Conservation (phyloP, 1,284 basidiomycete genomes). For the Naganishia sp. region DNA sequence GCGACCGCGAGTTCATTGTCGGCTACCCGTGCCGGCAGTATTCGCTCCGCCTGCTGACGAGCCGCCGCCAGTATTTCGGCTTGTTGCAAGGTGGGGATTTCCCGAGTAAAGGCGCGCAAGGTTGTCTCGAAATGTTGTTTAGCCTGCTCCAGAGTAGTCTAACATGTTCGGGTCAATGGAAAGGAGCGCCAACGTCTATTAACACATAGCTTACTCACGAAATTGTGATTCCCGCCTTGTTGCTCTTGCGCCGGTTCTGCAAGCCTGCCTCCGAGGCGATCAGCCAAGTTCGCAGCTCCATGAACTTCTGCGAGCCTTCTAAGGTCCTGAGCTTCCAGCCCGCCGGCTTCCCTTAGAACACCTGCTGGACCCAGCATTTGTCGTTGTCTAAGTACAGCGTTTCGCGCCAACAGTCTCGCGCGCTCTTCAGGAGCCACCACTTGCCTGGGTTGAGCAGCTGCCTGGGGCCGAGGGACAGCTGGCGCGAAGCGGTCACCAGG, state of each 20-base stretch:
- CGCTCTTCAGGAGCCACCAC: no score
- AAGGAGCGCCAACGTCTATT: neutral
- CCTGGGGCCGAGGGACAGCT: no score
- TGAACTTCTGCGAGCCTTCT: neutral
- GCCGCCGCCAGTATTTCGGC: neutral
- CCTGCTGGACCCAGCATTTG: neutral
- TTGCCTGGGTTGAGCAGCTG: no score
- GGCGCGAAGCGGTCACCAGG: no score
- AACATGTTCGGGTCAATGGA: neutral
- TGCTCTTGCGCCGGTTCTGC: neutral
- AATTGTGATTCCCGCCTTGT: neutral
- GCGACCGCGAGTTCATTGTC: constrained; percentile 3
- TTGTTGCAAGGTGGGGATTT: neutral
- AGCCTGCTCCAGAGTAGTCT: constrained; percentile 3
- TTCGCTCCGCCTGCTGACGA: neutral
- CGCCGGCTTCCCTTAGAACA: neutral
- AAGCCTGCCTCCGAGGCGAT: neutral
- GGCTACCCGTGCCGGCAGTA: neutral
- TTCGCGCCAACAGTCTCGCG: no score
- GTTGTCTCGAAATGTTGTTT: constrained; percentile 5
- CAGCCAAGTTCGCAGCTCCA: neutral
- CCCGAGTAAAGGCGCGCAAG: neutral
- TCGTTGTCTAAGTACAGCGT: no score
- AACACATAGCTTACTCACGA: neutral
- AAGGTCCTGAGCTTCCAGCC: no score